Evolutionary conservation across 805 yeast species (phyloP), one percentile per base, ranked within the genome.

Genomic region (Blastobotrys terrestris): DNA sequence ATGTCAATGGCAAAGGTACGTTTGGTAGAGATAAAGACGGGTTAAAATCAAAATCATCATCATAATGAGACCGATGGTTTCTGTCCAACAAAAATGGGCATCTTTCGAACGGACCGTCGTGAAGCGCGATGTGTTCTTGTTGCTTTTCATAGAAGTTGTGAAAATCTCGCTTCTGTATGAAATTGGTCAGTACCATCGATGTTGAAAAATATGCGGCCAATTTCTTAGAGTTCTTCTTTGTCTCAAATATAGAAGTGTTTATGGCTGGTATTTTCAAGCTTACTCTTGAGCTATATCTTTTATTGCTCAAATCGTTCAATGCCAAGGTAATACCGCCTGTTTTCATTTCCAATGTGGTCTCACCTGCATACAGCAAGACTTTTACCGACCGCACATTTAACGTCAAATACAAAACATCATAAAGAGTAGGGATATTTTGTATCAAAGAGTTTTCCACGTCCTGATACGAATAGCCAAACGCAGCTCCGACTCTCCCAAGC

Each of bases 41-140:
- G 18, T 73, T 31, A 6, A 85, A 77, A 3, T 78, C 69, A 0
- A 84, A 82, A 55, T 67, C 75, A 0, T 74, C 72, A 3, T 72
- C 72, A n/a, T 52, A 77, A 51, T 83, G 77, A 13, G 70, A 68
- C n/a, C 74, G 73, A 4, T 74, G 68, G 13, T 75, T 73, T 4
- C 74, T 75, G 2, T 78, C 76, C 6, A 92, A 65, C 26, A 92
- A 66, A 64, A 89, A 91, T 0, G 94, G 84, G 18, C 82, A 72
- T 52, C 99, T 70, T 59, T 88, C 94, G 56, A 81, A 89, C 0
- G 96, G 89, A 0, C 87, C 85, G 72, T 94, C 99, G 60, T 88
- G 86, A 4, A 72, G 58, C 16, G 78, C 69, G 1, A 91, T 68
- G 65, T 87, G 95, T 1, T 73, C 72, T 50, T 83, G 83, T 64